Evolutionary conservation across 495 filamentous ascomycete species (phyloP).

Genomic region (Chlorociboria aeruginascens): DNA sequence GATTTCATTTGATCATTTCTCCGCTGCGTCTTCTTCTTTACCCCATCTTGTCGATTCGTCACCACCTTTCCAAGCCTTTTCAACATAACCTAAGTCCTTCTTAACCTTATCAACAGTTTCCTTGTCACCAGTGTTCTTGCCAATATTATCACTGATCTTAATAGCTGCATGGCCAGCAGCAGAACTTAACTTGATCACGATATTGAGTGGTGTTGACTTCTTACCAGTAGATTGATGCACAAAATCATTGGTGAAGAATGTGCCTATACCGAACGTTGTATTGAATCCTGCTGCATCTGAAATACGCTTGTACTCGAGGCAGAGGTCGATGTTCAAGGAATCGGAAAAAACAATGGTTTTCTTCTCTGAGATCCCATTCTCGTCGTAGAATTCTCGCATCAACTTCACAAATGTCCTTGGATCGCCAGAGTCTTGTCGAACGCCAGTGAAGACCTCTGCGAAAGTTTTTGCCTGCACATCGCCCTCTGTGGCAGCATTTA

Average conservation of each 20-base stretch:
- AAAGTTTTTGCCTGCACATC: conserved; percentile 38
- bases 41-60: conserved; percentile 78
- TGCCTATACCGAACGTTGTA: conserved; percentile 85
- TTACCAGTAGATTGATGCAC: conserved; percentile 47
- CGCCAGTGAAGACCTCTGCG: conserved; percentile 74
- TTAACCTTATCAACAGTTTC: conserved; percentile 74
- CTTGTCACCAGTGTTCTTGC: conserved; percentile 89
- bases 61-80: conserved; percentile 70
- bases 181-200: conserved; percentile 90
- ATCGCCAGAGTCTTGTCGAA: conserved; percentile 92
- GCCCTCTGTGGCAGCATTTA: not conserved
- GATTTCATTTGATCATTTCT: conserved; percentile 2
- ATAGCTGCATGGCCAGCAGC: conserved; percentile 73
- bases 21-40: conserved; percentile 3
- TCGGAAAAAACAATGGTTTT: conserved; percentile 98
- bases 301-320: conserved; percentile 74
- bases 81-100: conserved; percentile 68
- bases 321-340: conserved; percentile 81
- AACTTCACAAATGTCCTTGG: conserved; percentile 68
- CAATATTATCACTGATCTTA: conserved; percentile 94
- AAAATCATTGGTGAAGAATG: conserved; percentile 94
- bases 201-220: conserved; percentile 91
- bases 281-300: conserved; percentile 71
- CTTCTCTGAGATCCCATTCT: conserved; percentile 57
- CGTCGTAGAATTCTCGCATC: conserved; percentile 80